phyloP scores from a whole-genome alignment of 352 stramenopile species.

The Thalassiosira mediterranea region DNA sequence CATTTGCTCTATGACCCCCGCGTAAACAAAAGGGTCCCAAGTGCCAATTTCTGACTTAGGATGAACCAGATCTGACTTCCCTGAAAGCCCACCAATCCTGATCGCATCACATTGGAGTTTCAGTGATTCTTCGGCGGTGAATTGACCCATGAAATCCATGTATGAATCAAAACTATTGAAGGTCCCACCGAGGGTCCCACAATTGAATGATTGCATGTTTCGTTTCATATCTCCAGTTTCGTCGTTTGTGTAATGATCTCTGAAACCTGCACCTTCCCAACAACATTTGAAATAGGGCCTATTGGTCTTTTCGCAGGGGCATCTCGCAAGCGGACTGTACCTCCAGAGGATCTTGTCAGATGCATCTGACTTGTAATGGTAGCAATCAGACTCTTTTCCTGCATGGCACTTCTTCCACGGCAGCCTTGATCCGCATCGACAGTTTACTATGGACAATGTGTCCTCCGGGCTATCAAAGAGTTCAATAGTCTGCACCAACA shows the following conservation, averaged over 20 bases:
- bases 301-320: not conserved
- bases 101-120: too few relatives aligned
- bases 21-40: conserved; percentile 2
- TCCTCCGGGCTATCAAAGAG: not conserved
- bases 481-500: conserved; percentile 2
- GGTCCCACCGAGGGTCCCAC: too few relatives aligned
- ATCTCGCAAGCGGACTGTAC: not conserved
- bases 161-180: too few relatives aligned
- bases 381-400: not conserved
- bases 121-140: too few relatives aligned
- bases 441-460: not conserved
- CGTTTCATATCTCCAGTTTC: conserved; percentile 1
- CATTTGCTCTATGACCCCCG: conserved; percentile 1
- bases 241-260: not conserved
- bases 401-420: conserved; percentile 2
- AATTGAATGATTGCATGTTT: too few relatives aligned
- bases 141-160: too few relatives aligned
- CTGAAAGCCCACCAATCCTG: too few relatives aligned
- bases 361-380: not conserved
- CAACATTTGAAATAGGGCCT: conserved; percentile 7
- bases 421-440: not conserved
- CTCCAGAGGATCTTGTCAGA: not conserved
- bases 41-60: not conserved
- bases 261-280: not conserved
- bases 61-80: too few relatives aligned